A percentile compares a stretch with the other conserved stretches of the same genome.
These are phyloP conservation scores for Adansonia rubrostipa DNA, from an alignment of 441 rosid genomes.

Conservation along the genomic window DNA sequence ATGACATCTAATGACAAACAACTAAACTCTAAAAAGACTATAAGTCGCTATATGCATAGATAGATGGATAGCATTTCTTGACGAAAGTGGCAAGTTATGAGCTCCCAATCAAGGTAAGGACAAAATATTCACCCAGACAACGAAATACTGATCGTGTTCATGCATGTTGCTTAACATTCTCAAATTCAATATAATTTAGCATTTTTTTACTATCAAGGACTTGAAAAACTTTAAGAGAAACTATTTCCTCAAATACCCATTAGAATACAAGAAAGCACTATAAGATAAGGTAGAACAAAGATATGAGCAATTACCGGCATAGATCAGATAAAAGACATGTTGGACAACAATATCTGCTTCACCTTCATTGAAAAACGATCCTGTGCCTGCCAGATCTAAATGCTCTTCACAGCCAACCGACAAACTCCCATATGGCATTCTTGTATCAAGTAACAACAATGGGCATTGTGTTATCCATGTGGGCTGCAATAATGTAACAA, in stretches of 20 bases:
- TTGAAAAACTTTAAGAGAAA: neutral
- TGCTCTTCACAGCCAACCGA: constrained; percentile 91
- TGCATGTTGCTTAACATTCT: neutral
- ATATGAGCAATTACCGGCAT: constrained; percentile 58
- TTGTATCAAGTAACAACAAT: constrained; percentile 90
- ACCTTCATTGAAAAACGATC: constrained; percentile 95
- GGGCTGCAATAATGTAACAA: constrained; percentile 57
- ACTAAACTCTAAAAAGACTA: neutral
- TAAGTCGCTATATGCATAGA: neutral
- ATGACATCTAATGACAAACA: constrained; percentile 4
- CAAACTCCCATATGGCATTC: constrained; percentile 94
- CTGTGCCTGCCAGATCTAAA: constrained; percentile 97
- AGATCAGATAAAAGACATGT: constrained; percentile 78
- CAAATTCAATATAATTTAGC: neutral
- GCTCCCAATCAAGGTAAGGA: neutral
- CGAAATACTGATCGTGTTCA: neutral
- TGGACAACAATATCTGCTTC: constrained; percentile 94
- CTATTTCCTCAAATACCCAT: neutral
- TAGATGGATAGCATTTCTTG: neutral
- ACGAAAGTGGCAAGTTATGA: neutral
- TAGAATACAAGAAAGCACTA: neutral
- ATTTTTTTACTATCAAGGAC: neutral
- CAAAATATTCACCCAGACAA: neutral
- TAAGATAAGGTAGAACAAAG: neutral
- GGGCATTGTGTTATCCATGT: constrained; percentile 95